Conservation (phyloP, 2,329 filamentous ascomycete species). For the Xylaria hypoxylon region DNA sequence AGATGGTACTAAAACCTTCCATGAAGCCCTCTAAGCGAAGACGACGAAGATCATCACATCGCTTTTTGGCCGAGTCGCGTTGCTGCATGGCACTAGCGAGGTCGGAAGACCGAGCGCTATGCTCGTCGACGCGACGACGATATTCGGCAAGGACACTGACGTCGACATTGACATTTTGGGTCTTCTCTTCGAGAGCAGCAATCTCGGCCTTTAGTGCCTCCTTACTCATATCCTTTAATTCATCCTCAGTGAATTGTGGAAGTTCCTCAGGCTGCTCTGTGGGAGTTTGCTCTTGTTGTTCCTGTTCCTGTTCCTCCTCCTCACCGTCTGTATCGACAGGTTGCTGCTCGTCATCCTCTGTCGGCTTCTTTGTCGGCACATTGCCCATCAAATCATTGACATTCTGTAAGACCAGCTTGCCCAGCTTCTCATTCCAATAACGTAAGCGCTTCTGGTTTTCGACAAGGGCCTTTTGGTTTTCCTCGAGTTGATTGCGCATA, state of each 20-base stretch:
- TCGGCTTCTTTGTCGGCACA: slow-evolving; percentile 45
- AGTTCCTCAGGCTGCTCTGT: slow-evolving; percentile 66
- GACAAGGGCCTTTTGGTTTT: slow-evolving; percentile 87
- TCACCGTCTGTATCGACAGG: slow-evolving; percentile 35
- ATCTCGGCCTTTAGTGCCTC: slow-evolving; percentile 71
- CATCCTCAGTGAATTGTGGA: slow-evolving; percentile 80
- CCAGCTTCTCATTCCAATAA: slow-evolving; percentile 91
- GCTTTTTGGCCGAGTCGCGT: slow-evolving; percentile 89
- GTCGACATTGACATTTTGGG: slow-evolving; percentile 87
- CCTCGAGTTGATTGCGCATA: slow-evolving; percentile 97
- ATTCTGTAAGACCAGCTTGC: slow-evolving; percentile 85
- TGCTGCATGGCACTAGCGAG: slow-evolving; percentile 80
- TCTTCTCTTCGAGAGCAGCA: slow-evolving; percentile 73
- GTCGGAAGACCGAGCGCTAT: slow-evolving; percentile 84
- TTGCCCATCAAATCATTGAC: slow-evolving; percentile 73
- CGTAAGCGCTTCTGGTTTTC: slow-evolving; percentile 87
- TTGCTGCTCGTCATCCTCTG: slow-evolving; percentile 35
- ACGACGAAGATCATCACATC: slow-evolving; percentile 90
- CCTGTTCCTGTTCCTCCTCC: slow-evolving; percentile 43
- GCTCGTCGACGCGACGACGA: slow-evolving; percentile 84
- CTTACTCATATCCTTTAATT: slow-evolving; percentile 74
- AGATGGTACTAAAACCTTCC: slow-evolving; percentile 96
- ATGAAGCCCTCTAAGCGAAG: slow-evolving; percentile 96
- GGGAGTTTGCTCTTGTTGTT: slow-evolving; percentile 39
- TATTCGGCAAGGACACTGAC: slow-evolving; percentile 90